Evolutionary conservation across 768 basidiomycete species (phyloP).

Genomic region (Mycena vitilis): DNA sequence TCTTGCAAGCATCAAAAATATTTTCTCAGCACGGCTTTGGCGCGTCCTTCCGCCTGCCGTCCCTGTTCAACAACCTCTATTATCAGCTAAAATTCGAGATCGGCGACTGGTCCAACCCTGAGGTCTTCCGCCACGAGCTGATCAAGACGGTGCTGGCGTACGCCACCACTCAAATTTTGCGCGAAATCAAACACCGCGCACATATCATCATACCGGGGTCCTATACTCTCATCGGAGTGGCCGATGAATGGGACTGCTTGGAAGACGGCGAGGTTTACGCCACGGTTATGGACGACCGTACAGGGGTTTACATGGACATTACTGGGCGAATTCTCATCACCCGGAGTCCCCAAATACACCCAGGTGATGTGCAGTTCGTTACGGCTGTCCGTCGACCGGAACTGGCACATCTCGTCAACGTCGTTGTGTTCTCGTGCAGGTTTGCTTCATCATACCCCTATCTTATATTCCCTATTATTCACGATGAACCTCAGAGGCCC

Average conservation of each 20-base stretch:
- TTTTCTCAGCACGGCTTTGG: slow-evolving; percentile 60
- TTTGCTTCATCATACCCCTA: slow-evolving; percentile 31
- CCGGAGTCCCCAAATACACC: slow-evolving; percentile 65
- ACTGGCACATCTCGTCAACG: slow-evolving; percentile 54
- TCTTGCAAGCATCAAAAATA: slow-evolving; percentile 50
- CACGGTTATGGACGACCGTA: slow-evolving; percentile 48
- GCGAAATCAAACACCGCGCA: slow-evolving; percentile 63
- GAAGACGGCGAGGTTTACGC: slow-evolving; percentile 62
- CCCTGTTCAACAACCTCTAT: slow-evolving; percentile 52
- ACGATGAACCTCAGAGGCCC: slow-evolving; percentile 46
- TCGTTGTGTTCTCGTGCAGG: slow-evolving; percentile 65
- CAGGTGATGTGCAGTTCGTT: slow-evolving; percentile 58
- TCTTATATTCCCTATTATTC: slow-evolving; percentile 6
- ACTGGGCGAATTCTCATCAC: slow-evolving; percentile 58
- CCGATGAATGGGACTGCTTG: slow-evolving; percentile 61
- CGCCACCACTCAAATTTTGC: slow-evolving; percentile 57
- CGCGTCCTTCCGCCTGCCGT: slow-evolving; percentile 56
- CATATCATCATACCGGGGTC: slow-evolving; percentile 62
- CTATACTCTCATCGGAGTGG: slow-evolving; percentile 64
- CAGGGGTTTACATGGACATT: slow-evolving; percentile 40
- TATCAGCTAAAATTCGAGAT: slow-evolving; percentile 46
- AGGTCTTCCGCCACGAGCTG: slow-evolving; percentile 47
- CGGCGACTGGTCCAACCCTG: slow-evolving; percentile 25
- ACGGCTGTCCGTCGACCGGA: slow-evolving; percentile 55
- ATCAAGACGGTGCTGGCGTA: slow-evolving; percentile 51